A percentile compares a stretch with the other conserved stretches of the same genome.
These are phyloP conservation scores for Aphanomyces euteiches DNA, from an alignment of 352 stramenopile species.

Conservation along the genomic window DNA sequence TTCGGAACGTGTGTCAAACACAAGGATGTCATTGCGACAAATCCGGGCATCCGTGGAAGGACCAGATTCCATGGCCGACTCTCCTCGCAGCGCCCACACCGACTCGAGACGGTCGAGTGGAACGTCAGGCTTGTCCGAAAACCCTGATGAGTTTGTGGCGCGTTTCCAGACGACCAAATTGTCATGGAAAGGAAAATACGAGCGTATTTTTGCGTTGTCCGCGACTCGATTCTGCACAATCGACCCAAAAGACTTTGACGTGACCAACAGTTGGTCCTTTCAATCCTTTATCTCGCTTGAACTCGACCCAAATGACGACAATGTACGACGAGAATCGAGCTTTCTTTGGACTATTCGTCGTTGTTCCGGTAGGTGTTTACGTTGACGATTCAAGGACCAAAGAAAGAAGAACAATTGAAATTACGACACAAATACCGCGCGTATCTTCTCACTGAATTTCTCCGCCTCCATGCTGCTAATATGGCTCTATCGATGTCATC, in stretches of 20 bases:
- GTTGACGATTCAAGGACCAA: conserved; percentile 57
- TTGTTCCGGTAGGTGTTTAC: conserved; percentile 44
- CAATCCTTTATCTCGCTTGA: conserved; percentile 49
- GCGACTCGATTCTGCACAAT: conserved; percentile 82
- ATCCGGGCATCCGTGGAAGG: background rate
- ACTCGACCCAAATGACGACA: conserved; percentile 53
- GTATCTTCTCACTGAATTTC: conserved; percentile 74
- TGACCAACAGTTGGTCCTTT: conserved; percentile 84
- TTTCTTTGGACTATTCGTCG: background rate
- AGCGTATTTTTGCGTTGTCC: conserved; percentile 75
- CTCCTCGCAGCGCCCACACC: background rate
- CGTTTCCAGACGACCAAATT: conserved; percentile 84
- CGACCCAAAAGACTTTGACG: conserved; percentile 80
- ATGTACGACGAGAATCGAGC: conserved; percentile 30
- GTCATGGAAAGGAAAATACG: conserved; percentile 83
- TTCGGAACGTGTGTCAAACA: conserved; percentile 15
- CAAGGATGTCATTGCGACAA: no score
- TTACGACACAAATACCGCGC: conserved; percentile 73
- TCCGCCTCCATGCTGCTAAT: conserved; percentile 49
- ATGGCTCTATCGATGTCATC: background rate
- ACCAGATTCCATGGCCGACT: background rate
- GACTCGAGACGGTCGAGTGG: no score
- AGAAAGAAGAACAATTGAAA: conserved; percentile 83
- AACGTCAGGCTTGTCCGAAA: background rate
- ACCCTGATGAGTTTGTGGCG: conserved; percentile 64